phyloP scores from a whole-genome alignment of 768 basidiomycete species.

The Megacollybia marginata region DNA sequence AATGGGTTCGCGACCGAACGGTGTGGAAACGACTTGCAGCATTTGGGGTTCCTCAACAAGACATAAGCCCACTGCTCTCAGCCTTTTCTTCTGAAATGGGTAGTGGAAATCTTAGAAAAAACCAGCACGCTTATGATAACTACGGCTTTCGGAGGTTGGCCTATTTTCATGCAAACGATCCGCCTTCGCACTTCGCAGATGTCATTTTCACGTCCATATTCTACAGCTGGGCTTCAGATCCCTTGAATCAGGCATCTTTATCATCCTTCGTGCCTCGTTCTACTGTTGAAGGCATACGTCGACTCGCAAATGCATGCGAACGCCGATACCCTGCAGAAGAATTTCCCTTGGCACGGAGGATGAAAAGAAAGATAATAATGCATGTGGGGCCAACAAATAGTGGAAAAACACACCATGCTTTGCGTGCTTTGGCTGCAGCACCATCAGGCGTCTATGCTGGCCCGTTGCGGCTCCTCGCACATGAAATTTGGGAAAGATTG shows the following conservation, averaged over 20 bases:
- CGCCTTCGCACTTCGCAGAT: constrained; percentile 28
- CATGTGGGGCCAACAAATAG: constrained; percentile 98
- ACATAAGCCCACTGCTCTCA: constrained; percentile 34
- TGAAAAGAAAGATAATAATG: constrained; percentile 77
- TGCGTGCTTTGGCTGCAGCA: constrained; percentile 80
- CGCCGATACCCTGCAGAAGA: constrained; percentile 40
- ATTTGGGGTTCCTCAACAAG: constrained; percentile 39
- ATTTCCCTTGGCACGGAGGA: constrained; percentile 44
- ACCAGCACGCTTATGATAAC: constrained; percentile 17
- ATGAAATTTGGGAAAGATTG: constrained; percentile 89
- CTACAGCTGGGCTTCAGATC: constrained; percentile 46
- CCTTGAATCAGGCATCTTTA: constrained; percentile 17
- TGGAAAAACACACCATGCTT: constrained; percentile 91
- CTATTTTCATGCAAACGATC: constrained; percentile 21
- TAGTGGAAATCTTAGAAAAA: constrained; percentile 22
- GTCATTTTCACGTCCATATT: constrained; percentile 45
- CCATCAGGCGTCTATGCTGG: constrained; percentile 78
- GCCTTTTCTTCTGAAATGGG: constrained; percentile 33
- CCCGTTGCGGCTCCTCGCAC: constrained; percentile 85
- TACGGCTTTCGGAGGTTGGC: constrained; percentile 39
- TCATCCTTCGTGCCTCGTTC: constrained; percentile 16
- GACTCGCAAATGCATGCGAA: constrained; percentile 30
- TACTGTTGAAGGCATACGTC: constrained; percentile 30
- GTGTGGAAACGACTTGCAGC: constrained; percentile 27
- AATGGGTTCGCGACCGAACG: no score